phyloP scores from a whole-genome alignment of 2,329 filamentous ascomycete species.

The Septoria linicola region DNA sequence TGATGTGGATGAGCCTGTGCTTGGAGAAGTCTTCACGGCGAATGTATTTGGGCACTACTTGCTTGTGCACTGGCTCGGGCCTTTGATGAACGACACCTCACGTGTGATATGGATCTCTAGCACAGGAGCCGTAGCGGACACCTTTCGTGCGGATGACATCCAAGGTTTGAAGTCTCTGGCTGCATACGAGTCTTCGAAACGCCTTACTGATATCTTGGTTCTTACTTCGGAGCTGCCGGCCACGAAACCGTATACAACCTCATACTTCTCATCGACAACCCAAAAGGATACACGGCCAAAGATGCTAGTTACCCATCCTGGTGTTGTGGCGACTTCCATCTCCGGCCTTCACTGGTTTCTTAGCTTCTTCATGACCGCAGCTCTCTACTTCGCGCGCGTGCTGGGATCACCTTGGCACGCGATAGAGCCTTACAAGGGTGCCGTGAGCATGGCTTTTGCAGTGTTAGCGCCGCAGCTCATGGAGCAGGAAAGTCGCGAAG shows the following conservation, averaged over 20 bases:
- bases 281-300: conserved; percentile 50
- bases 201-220: conserved; percentile 79
- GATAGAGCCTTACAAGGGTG: conserved; percentile 72
- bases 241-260: conserved; percentile 55
- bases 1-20: conserved; percentile 51
- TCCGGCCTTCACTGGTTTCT: conserved; percentile 71
- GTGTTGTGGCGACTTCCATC: conserved; percentile 79
- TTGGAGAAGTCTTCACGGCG: conserved; percentile 83
- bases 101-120: conserved; percentile 86
- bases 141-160: conserved; percentile 68
- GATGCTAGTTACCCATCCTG: conserved; percentile 81
- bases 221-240: conserved; percentile 69
- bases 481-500: conserved; percentile 49
- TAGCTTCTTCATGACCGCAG: conserved; percentile 64
- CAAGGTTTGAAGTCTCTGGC: conserved; percentile 64
- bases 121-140: conserved; percentile 63
- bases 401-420: conserved; percentile 88
- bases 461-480: conserved; percentile 67
- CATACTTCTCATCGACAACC: conserved; percentile 52
- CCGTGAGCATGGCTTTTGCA: conserved; percentile 74
- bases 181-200: conserved; percentile 85
- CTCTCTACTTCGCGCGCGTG: conserved; percentile 70
- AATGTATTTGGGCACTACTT: conserved; percentile 97
- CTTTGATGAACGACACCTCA: conserved; percentile 60
- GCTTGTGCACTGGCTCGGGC: conserved; percentile 75